Evolutionary conservation across 306 rosid genomes (phyloP), one percentile per base, ranked within the genome.

Genomic region (Cucumis hystrix): DNA sequence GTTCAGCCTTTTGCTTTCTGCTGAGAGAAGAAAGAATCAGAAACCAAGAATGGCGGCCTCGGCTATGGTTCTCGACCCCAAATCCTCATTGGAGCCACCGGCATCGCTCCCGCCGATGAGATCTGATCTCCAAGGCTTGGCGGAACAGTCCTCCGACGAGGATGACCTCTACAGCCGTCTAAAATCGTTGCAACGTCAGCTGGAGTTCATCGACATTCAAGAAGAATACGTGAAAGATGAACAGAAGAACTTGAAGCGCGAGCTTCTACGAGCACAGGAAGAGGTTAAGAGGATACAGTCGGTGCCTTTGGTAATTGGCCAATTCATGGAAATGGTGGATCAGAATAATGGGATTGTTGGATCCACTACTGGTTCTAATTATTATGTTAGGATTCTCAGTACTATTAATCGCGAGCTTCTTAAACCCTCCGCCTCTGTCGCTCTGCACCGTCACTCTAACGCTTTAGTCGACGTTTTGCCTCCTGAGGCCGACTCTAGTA

Each of bases 311-410:
- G 99, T 96, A 2, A 96, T 96, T 2, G 99, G 99, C 16, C 99
- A 96, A 90, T 96, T 96, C 81, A 91, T 92, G 96, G 99, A 96
- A 85, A 96, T 96, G 99, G 98, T 96, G 3, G 99, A 96, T 71
- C 89, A 86, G 85, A 92, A 96, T 73, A 91, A 96, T 49, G 99
- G 98, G 4, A 96, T 96, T 52, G 99, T 96, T 4, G 99, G 99
- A 33, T 96, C 99, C n/a, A 96, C 99, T 4, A 96, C 99, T 0
- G 99, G 99, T 39, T 96, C 99, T 17, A 96, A 96, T 77, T 96
- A 96, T 81, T 96, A 96, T 25, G 99, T 96, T 3, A 78, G 99
- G 78, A 92, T 96, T 66, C 89, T 96, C 59, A 96, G 99, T 40
- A 96, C 99, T 25, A 96, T 96, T 58, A 96, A 96, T 40, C 90